A percentile compares a stretch with the other conserved stretches of the same genome.
These are phyloP conservation scores for Gymnopilus junonius DNA, from an alignment of 768 basidiomycete genomes.

Conservation along the genomic window DNA sequence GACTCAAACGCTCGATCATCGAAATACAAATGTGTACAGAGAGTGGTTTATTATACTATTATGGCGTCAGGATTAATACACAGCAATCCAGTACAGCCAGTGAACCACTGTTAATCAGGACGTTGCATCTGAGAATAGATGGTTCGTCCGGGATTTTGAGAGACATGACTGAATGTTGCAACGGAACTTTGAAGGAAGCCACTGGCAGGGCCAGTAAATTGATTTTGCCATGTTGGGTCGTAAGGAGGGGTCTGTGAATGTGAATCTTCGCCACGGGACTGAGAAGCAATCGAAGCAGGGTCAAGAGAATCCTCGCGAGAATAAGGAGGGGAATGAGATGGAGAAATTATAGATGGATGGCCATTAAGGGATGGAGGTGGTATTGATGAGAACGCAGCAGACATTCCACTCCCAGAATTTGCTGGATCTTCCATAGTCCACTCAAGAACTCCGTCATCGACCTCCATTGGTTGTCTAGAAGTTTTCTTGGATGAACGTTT, in stretches of 20 bases:
- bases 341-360: slow-evolving; percentile 13
- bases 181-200: slow-evolving; percentile 50
- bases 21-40: background rate
- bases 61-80: slow-evolving; percentile 4
- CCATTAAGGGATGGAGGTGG: slow-evolving; percentile 26
- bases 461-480: background rate
- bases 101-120: slow-evolving; percentile 28
- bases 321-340: slow-evolving; percentile 18
- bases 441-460: background rate
- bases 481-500: slow-evolving; percentile 21
- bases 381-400: slow-evolving; percentile 18
- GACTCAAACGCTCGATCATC: no score
- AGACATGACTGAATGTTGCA: slow-evolving; percentile 42
- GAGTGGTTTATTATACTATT: background rate
- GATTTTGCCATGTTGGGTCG: slow-evolving; percentile 33
- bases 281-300: slow-evolving; percentile 30
- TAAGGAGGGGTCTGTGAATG: slow-evolving; percentile 30
- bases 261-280: slow-evolving; percentile 22
- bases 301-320: slow-evolving; percentile 24
- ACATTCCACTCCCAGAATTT: slow-evolving; percentile 21
- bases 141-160: slow-evolving; percentile 61
- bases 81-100: slow-evolving; percentile 10
- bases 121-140: slow-evolving; percentile 60
- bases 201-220: slow-evolving; percentile 53
- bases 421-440: slow-evolving; percentile 5